Evolutionary conservation across 257 asterid species (phyloP), one percentile per base, ranked within the genome.

Genomic region (Fraxinus anomala): DNA sequence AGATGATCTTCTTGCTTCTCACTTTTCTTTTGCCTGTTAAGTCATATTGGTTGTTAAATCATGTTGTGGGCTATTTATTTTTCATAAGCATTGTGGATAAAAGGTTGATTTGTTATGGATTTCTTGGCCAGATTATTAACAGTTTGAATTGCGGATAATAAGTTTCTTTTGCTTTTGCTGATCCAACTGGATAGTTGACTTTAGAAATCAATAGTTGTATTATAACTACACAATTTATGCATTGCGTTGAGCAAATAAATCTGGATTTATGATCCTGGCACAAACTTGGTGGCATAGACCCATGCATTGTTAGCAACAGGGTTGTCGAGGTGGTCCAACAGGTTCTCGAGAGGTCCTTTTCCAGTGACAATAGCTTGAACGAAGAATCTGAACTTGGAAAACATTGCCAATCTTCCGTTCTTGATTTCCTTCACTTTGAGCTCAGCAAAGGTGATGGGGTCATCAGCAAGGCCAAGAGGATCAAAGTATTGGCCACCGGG

Each of bases 401-500:
- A 92, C 96, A 91, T 89, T n/a, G 96, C 96, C 4, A 91, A 82
- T 59, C 95, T 87, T 6, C 95, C 95, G 12, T 91, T 92, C 94
- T 91, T 92, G 79, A 92, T 89, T 24, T 91, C 97, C 88, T 91
- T 91, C 76, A 91, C 96, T 82, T 92, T 91, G 31, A 89, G 92
- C 89, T 92, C 94, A 0, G 90, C 96, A 51, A 92, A 92, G 30
- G 97, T 87, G 0, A 78, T 88, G 0, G 93, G 95, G 71, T 92
- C 97, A 68, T 91, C 92, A 1, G 89, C 97, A 28, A 89, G 86
- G 61, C 94, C 97, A 5, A 92, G 88, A 7, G 96, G 97, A 76
- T 92, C 96, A 69, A 92, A 92, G 87, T 87, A 89, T 66, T 91
- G 96, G 21, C 97, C 97, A 5, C 97, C 97, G 0, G 97, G 95